Conservation (phyloP, 345 rosid species). For the Limnanthes douglasii region DNA sequence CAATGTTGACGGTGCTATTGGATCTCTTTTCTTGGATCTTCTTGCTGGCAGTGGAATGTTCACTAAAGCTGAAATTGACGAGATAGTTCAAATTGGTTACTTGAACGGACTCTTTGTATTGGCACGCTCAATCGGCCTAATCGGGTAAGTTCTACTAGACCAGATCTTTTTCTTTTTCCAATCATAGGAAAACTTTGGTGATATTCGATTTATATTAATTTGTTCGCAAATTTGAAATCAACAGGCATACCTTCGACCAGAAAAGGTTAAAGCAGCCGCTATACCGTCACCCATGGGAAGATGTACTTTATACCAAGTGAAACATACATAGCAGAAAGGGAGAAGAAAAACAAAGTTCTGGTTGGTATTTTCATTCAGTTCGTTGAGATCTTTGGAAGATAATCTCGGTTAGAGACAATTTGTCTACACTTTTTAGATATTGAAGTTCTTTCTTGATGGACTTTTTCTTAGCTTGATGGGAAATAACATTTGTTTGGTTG, state of each 20-base stretch:
- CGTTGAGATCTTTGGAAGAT: not conserved
- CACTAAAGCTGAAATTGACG: conserved; percentile 47
- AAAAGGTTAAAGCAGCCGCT: conserved; percentile 62
- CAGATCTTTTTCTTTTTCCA: not conserved
- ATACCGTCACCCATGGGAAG: conserved; percentile 71
- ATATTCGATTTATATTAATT: too few relatives aligned
- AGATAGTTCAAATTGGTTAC: conserved; percentile 41
- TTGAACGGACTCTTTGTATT: conserved; percentile 49
- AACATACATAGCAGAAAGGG: not conserved
- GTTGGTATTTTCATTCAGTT: not conserved
- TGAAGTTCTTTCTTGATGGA: too few relatives aligned
- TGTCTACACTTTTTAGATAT: too few relatives aligned
- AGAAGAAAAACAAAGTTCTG: not conserved
- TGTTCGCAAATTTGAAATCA: too few relatives aligned
- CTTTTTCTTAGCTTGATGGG: too few relatives aligned
- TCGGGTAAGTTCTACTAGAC: conserved; percentile 46
- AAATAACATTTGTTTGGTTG: too few relatives aligned
- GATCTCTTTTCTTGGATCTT: conserved; percentile 56
- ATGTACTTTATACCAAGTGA: conserved; percentile 64
- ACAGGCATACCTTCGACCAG: conserved; percentile 58
- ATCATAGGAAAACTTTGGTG: too few relatives aligned
- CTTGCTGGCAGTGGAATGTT: conserved; percentile 53
- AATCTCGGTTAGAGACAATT: too few relatives aligned
- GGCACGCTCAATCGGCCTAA: conserved; percentile 52
- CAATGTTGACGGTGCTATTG: conserved; percentile 50